Evolutionary conservation across 2,329 filamentous ascomycete genomes (phyloP).

Genomic region (Podosphaera xanthii): DNA sequence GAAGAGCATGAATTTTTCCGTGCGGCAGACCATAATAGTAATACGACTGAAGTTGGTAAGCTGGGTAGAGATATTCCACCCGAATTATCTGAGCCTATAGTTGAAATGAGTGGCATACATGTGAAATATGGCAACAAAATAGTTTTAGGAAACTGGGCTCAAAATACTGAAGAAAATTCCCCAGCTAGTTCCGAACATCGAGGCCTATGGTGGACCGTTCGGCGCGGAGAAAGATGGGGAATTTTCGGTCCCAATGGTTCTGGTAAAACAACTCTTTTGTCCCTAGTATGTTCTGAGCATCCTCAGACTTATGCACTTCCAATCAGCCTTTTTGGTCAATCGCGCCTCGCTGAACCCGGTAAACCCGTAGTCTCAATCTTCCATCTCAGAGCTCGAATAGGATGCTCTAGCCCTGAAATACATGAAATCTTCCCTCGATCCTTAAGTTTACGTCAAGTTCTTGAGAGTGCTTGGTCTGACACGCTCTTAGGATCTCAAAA

Average conservation of each 20-base stretch:
- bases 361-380: slow-evolving; percentile 65
- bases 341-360: slow-evolving; percentile 47
- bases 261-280: slow-evolving; percentile 86
- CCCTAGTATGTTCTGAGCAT: slow-evolving; percentile 83
- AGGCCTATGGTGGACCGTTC: slow-evolving; percentile 46
- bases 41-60: neutral
- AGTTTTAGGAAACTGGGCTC: slow-evolving; percentile 61
- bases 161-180: slow-evolving; percentile 24
- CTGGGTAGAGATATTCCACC: slow-evolving; percentile 8
- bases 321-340: slow-evolving; percentile 64
- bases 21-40: neutral
- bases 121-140: slow-evolving; percentile 60
- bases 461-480: slow-evolving; percentile 79
- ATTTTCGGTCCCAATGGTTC: slow-evolving; percentile 87
- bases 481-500: slow-evolving; percentile 52
- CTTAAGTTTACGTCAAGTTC: slow-evolving; percentile 45
- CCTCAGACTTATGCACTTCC: slow-evolving; percentile 82
- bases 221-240: slow-evolving; percentile 69
- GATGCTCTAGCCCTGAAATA: slow-evolving; percentile 83
- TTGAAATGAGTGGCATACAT: slow-evolving; percentile 70
- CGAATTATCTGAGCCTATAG: slow-evolving; percentile 28
- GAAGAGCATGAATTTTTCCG: neutral
- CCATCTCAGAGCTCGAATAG: slow-evolving; percentile 73
- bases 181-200: slow-evolving; percentile 33
- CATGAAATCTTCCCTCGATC: slow-evolving; percentile 75